Base-by-base conservation (phyloP, 2,329 filamentous ascomycete species). In the Geosmithia putterillii region DNA sequence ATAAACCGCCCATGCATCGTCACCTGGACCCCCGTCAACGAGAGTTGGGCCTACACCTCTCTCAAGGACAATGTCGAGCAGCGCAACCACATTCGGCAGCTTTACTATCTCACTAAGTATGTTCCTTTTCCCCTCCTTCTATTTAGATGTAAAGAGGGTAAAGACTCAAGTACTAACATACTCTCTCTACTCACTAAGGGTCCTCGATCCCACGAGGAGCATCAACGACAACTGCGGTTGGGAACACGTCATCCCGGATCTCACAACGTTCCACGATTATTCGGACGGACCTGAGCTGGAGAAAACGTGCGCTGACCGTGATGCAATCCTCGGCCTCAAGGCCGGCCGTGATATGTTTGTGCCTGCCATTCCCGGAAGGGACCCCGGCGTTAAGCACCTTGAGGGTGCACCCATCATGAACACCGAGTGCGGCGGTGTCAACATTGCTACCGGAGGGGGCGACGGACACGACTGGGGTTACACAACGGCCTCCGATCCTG, bases 151-250 rank as follows among this genome's bases (percentile, higher is more conserved):
- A 12, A 14, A 32, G 38, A 38, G 5, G 41, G 40, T 64, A 64
- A 52, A n/a, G 8, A 36, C 2, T n/a, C 36, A 22, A 38, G 19
- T 22, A 48, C 51, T 20, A 55, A 39, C 17, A 3, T 19, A 32
- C 10, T 32, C 28, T 32, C 10, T 3, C 28, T 12, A 3, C 10
- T 7, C 28, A 32, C 28, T n/a, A n/a, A 63, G 60, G 44, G 67
- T 68, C 0, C 65, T 83, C 2, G 80, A 84, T 48, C 67, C 74
- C 2, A 81, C 73, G 0, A 63, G 80, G 6, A 77, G 77, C 15
- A 68, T 84, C 52, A 84, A 83, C 52, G 79, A 83, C 56, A 83
- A 84, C 57, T 83, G 79, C 49, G 80, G 80, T 28, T 83, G 80
- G 80, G 78, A 83, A 52, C 79, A 83, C 48, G 77, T 83, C 6